These are phyloP conservation scores for Verticillium zaregamsianum DNA, from an alignment of 2,329 filamentous ascomycete species.

Conservation along the genomic window DNA sequence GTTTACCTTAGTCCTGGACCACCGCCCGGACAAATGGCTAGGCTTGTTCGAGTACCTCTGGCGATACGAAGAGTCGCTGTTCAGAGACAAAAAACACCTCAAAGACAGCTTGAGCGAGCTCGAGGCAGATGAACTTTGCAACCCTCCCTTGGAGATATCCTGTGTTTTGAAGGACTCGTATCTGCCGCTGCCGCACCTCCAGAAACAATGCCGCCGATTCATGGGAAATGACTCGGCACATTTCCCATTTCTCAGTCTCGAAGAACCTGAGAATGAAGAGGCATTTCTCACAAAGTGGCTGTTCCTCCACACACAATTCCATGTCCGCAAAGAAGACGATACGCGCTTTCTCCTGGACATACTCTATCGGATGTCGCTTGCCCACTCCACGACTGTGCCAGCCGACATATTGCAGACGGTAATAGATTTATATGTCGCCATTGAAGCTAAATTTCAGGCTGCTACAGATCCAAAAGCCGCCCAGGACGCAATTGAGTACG, in stretches of 20 bases:
- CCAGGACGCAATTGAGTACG: not conserved
- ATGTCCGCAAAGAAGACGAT: constrained; percentile 2
- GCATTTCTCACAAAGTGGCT: constrained; percentile 4
- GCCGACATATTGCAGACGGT: not conserved
- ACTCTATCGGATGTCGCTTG: not conserved
- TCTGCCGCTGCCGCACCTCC: constrained; percentile 1
- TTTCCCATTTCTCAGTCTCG: constrained; percentile 8
- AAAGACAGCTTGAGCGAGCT: not conserved
- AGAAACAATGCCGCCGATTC: not conserved
- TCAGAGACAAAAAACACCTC: not conserved
- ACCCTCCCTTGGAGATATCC: not conserved
- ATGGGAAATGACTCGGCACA: not conserved
- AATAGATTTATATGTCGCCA: not conserved
- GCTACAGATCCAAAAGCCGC: not conserved
- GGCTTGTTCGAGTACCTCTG: constrained; percentile 3
- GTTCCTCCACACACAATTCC: constrained; percentile 1
- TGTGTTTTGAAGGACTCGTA: not conserved
- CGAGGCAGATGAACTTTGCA: not conserved
- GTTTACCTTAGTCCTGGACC: not conserved
- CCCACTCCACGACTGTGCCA: not conserved
- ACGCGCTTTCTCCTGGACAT: constrained; percentile 5
- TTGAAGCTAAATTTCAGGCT: not conserved
- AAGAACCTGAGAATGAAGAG: not conserved
- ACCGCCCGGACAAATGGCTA: not conserved
- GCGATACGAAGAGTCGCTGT: not conserved